Conservation (phyloP, 1,139 yeast genomes). For the Spathaspora sp. region DNA sequence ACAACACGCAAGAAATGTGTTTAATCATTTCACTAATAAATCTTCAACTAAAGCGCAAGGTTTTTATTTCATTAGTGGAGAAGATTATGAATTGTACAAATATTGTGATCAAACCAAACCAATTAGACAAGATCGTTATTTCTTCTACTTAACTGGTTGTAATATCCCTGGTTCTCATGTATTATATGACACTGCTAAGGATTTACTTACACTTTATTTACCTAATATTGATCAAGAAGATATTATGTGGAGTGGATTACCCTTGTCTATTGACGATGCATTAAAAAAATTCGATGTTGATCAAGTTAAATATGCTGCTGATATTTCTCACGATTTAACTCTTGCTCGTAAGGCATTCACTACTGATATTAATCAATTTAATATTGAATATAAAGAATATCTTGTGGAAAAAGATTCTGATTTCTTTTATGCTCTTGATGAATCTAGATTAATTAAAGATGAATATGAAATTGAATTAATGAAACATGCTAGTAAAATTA, state of each 20-base stretch:
- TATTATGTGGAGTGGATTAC: slow-evolving; percentile 96
- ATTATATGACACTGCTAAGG: slow-evolving; percentile 52
- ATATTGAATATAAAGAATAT: slow-evolving; percentile 26
- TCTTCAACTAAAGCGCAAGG: slow-evolving; percentile 17
- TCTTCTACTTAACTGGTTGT: slow-evolving; percentile 84
- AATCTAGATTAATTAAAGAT: slow-evolving; percentile 82
- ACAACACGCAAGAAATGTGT: slow-evolving; percentile 58
- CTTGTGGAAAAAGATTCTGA: slow-evolving; percentile 44
- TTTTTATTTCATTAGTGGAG: slow-evolving; percentile 66
- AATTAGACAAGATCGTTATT: slow-evolving; percentile 87
- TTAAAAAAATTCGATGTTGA: slow-evolving; percentile 70
- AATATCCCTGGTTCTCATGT: slow-evolving; percentile 77
- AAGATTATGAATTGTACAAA: slow-evolving; percentile 58
- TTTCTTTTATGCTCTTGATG: slow-evolving; percentile 78
- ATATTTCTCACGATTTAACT: slow-evolving; percentile 19
- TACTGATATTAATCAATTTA: slow-evolving; percentile 44
- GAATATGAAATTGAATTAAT: slow-evolving; percentile 72
- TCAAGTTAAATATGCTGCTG: slow-evolving; percentile 62
- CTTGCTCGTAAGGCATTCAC: slow-evolving; percentile 26
- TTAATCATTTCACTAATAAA: slow-evolving; percentile 36
- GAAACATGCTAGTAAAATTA: slow-evolving; percentile 77
- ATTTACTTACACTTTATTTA: slow-evolving; percentile 66
- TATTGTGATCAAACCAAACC: slow-evolving; percentile 81
- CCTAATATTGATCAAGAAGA: slow-evolving; percentile 86
- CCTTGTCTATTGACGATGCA: slow-evolving; percentile 70